phyloP scores from a whole-genome alignment of 2,329 filamentous ascomycete species.

The Trichoderma aggressivum region DNA sequence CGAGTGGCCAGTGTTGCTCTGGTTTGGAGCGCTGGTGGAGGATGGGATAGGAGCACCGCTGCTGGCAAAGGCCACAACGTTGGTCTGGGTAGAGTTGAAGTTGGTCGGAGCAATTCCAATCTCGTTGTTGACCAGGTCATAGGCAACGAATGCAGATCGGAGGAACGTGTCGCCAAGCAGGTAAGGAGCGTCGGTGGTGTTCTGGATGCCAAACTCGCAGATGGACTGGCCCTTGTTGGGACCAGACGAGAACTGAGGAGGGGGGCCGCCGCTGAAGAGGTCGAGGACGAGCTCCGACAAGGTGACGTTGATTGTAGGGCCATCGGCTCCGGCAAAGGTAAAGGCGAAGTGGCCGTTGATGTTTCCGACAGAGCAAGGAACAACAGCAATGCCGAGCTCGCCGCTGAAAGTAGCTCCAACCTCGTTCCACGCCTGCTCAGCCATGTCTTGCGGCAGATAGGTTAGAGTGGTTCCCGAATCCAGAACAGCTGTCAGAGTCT shows the following conservation, averaged over 20 bases:
- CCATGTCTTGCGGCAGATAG: conserved; percentile 63
- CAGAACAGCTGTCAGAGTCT: conserved; percentile 60
- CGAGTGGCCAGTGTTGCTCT: conserved; percentile 25
- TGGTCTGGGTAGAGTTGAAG: conserved; percentile 51
- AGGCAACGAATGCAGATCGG: conserved; percentile 59
- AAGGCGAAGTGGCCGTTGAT: conserved; percentile 52
- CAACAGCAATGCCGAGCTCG: conserved; percentile 38
- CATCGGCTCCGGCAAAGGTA: conserved; percentile 47
- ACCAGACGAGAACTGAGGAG: conserved; percentile 38
- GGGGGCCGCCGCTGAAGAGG: conserved; percentile 34
- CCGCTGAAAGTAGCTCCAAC: conserved; percentile 49
- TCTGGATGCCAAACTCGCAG: conserved; percentile 58
- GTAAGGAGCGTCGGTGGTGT: conserved; percentile 40
- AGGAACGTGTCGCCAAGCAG: conserved; percentile 58
- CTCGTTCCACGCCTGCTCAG: conserved; percentile 50
- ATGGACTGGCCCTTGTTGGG: conserved; percentile 42
- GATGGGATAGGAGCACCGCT: conserved; percentile 49
- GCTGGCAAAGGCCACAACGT: conserved; percentile 50
- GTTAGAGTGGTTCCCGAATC: conserved; percentile 73
- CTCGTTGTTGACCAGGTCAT: conserved; percentile 57
- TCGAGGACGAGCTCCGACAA: conserved; percentile 57
- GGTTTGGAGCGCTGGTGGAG: conserved; percentile 42
- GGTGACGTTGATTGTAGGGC: conserved; percentile 48
- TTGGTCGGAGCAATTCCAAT: conserved; percentile 53
- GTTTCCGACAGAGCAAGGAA: conserved; percentile 49